Conservation (phyloP, 2,329 filamentous ascomycete species). For the Xylaria sp. region DNA sequence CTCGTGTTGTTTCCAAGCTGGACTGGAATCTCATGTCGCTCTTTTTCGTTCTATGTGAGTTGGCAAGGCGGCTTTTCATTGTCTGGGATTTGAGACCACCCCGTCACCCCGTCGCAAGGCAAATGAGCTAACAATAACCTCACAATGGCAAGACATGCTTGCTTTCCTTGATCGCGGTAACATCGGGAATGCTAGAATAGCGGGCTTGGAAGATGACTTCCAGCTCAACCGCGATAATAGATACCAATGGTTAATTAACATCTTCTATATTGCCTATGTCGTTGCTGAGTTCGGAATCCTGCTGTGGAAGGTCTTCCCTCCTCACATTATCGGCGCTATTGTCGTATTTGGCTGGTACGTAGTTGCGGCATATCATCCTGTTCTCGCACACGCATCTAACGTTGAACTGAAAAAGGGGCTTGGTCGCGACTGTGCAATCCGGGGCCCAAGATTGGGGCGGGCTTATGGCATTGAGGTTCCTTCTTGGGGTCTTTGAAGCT, state of each 20-base stretch:
- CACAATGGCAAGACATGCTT: constrained; percentile 32
- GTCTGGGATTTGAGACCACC: not conserved
- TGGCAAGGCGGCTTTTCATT: not conserved
- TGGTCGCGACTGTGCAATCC: constrained; percentile 75
- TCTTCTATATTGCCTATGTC: constrained; percentile 69
- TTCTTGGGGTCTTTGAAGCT: constrained; percentile 46
- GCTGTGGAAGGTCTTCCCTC: constrained; percentile 64
- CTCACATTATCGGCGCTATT: constrained; percentile 59
- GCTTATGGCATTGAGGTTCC: constrained; percentile 67
- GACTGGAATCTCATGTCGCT: constrained; percentile 36
- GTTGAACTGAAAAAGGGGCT: constrained; percentile 79
- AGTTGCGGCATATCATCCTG: not conserved
- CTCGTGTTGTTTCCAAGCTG: constrained; percentile 33
- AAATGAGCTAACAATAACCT: not conserved
- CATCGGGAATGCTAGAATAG: constrained; percentile 58
- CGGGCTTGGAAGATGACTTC: constrained; percentile 66
- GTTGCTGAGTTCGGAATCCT: constrained; percentile 68
- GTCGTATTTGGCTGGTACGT: constrained; percentile 36
- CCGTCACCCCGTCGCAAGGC: not conserved
- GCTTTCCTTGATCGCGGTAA: constrained; percentile 42
- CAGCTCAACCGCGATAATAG: constrained; percentile 52
- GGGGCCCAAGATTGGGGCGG: constrained; percentile 66
- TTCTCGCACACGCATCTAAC: constrained; percentile 25
- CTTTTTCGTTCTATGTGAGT: constrained; percentile 37
- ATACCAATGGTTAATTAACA: constrained; percentile 66